Conservation (phyloP, 805 yeast genomes). For the Millerozyma acaciae region DNA sequence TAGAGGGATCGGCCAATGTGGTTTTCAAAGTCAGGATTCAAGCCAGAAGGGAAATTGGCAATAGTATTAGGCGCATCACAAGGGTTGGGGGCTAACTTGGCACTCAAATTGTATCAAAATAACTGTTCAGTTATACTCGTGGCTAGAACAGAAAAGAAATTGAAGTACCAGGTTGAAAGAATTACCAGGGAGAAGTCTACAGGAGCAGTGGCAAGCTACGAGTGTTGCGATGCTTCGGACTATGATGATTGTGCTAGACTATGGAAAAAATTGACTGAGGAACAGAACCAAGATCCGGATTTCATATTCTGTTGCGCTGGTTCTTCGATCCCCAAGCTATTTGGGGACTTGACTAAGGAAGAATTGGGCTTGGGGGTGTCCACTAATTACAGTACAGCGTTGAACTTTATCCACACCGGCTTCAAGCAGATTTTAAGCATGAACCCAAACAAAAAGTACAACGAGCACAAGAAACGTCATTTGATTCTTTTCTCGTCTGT, state of each 20-base stretch:
- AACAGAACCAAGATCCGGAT: constrained; percentile 51
- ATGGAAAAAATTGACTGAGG: constrained; percentile 30
- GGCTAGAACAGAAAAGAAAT: constrained; percentile 67
- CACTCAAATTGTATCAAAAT: constrained; percentile 46
- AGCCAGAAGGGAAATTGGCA: constrained; percentile 49
- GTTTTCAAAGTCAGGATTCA: constrained; percentile 16
- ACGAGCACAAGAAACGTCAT: constrained; percentile 46
- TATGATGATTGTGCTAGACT: constrained; percentile 47
- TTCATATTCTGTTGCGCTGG: constrained; percentile 86
- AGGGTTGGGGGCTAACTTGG: constrained; percentile 84
- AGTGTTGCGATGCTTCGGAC: constrained; percentile 62
- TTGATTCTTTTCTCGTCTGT: constrained; percentile 64
- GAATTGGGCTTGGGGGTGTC: constrained; percentile 61
- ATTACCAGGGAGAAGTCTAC: constrained; percentile 31
- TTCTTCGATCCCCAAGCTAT: constrained; percentile 72
- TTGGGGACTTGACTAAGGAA: constrained; percentile 56
- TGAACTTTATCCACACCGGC: constrained; percentile 65
- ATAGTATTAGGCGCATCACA: constrained; percentile 93
- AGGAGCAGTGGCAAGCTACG: constrained; percentile 32
- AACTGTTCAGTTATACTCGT: constrained; percentile 70
- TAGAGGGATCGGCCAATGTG: no score
- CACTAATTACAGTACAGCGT: constrained; percentile 69
- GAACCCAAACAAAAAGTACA: constrained; percentile 6
- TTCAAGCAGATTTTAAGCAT: constrained; percentile 35
- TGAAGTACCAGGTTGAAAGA: constrained; percentile 44